Base-by-base conservation (phyloP, 768 basidiomycete species). In the Russula sp. region DNA sequence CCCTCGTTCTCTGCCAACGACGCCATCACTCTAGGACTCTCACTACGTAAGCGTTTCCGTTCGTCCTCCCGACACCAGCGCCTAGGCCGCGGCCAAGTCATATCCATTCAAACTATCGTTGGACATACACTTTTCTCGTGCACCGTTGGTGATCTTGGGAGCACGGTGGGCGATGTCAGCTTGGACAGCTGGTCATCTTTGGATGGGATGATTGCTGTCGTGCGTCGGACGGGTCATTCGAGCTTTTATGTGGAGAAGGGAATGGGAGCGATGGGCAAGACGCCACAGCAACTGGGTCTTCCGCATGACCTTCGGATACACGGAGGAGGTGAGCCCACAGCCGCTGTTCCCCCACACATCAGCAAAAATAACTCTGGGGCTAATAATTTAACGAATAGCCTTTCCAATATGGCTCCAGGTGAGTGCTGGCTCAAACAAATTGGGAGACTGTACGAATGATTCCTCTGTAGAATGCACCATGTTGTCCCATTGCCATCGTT, bases 331-430 rank as follows among this genome's bases (percentile, higher is more conserved):
- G 67, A 74, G 86, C 79, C 5, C 57, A 44, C 28, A 6, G 20
- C 58, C 22, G 16, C 51, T 40, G 24, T 26, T n/a, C 5, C 36
- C 50, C 53, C 8, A 32, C 7, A 16, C 36, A n/a, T 54, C 30
- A 2, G 5, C 24, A 36, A 51, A 34, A 36, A 36, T 32, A 28
- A 48, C 51, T 2, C 32, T 38, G 44, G 11, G 38, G 6, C 53
- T 64, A 48, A 59, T 63, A 36, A 32, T 42, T n/a, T 44, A 34
- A 46, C 44, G 20, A 62, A 28, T 66, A 92, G 90, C 90, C 0
- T 92, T 90, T 79, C 90, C 90, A 5, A 85, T 92, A 68, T 92
- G 90, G 89, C 75, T 92, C 62, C 86, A 91, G 80, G 90, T 87
- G 72, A 69, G 74, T 62, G 34, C 30, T 24, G n/a, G 1, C 53